Base-by-base conservation (phyloP, 2,329 filamentous ascomycete species). In the Diplodia mutila region DNA sequence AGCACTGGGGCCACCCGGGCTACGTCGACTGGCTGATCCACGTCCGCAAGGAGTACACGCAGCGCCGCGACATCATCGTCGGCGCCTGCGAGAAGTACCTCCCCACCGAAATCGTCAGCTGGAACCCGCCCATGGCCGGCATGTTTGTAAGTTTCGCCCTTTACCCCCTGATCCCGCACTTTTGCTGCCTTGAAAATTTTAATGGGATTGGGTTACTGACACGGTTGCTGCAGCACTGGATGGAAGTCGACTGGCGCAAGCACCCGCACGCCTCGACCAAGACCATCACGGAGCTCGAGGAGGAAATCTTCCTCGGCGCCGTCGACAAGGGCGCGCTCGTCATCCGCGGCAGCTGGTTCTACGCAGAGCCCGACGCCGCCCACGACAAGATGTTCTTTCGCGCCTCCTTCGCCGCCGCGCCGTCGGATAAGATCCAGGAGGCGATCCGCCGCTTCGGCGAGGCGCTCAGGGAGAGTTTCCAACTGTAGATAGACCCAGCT, bases 21-120 rank as follows among this genome's bases (percentile, higher is more conserved):
- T 99, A 96, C 76, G 80, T 99, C 27, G 85, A 90, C 74, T 99
- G 95, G 95, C 81, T 99, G 70, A 91, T 95, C 76, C 86, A 92
- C 76, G 82, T 98, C 73, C 87, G 93, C 55, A 79, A 88, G 73
- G 88, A 93, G 78, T 99, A 99, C 76, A 95, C 94, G 1, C 82
- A 84, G 71, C 87, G 94, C 69, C 84, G 95, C 67, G 86, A 98
- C 75, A 85, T 87, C 29, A 87, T 99, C 67, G 83, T 97, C 5
- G 84, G 85, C 8, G 93, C 94, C 0, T 97, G 93, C 76, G 92
- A 95, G 78, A 86, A 87, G 70, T 87, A 90, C 72, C 81, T 97
- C 23, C 93, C 94, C 0, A 81, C 77, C 27, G 89, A 91, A 25
- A 83, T 97, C 39, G 90, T 93, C 21, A 88, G 84, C 77, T 98